Percentiles rank a stretch among this genome's conserved stretches.
Conservation (phyloP, 495 filamentous ascomycete genomes). For the Podospora pseudopauciseta region DNA sequence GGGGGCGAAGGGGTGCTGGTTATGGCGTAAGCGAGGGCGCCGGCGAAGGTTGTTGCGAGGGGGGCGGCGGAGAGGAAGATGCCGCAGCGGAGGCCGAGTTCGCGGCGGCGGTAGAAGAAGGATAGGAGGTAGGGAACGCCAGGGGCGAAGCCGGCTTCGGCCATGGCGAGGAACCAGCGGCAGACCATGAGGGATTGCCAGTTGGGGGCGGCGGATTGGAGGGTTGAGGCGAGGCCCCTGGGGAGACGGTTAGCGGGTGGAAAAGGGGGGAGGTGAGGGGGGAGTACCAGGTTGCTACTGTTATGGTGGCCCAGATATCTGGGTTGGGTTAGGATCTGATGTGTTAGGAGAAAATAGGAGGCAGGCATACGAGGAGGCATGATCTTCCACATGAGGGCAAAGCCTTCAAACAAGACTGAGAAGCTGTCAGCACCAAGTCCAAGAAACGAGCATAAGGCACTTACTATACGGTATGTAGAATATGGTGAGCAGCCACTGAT, state of each 20-base stretch:
- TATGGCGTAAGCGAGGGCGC: constrained; percentile 79
- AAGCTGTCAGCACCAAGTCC: not conserved
- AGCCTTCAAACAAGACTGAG: constrained; percentile 61
- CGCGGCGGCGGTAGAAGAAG: constrained; percentile 79
- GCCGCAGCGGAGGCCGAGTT: constrained; percentile 72
- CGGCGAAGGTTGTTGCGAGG: constrained; percentile 77
- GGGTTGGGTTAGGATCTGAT: not conserved
- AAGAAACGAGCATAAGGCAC: not conserved
- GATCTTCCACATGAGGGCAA: constrained; percentile 69
- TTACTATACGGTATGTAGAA: constrained; percentile 67
- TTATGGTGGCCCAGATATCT: constrained; percentile 38
- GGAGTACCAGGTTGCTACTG: constrained; percentile 25
- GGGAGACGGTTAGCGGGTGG: not conserved
- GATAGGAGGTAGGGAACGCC: constrained; percentile 70
- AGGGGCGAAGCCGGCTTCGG: constrained; percentile 68
- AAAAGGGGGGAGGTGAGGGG: not conserved
- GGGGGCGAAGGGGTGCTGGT: constrained; percentile 59
- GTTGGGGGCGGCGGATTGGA: constrained; percentile 57
- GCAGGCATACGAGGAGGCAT: constrained; percentile 46
- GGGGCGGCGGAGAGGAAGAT: constrained; percentile 76
- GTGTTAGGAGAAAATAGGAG: not conserved
- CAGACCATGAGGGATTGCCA: constrained; percentile 65
- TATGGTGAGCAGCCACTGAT: constrained; percentile 69
- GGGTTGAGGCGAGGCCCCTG: constrained; percentile 56
- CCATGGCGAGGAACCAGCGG: constrained; percentile 63